Percentiles rank a stretch among this genome's conserved stretches.
Evolutionary conservation across 371 early-diverging fungal species (phyloP).

Genomic region (Spraguea lophii): DNA sequence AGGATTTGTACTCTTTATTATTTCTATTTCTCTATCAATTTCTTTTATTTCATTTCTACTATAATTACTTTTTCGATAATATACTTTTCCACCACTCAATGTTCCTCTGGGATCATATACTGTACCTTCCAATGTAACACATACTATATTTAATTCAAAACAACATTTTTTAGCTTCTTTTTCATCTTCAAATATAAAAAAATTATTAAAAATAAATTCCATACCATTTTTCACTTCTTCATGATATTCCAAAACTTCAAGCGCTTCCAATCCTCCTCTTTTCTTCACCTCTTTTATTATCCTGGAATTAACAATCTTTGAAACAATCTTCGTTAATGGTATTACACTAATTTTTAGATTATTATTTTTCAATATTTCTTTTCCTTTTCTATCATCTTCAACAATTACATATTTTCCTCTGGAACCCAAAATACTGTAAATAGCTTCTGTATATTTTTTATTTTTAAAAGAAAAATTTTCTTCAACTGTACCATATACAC

Average conservation of each 20-base stretch:
- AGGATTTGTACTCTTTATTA: not conserved
- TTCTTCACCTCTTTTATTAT: conserved; percentile 48
- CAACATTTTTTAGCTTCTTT: conserved; percentile 64
- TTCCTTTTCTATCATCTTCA: conserved; percentile 62
- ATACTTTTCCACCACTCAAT: conserved; percentile 69
- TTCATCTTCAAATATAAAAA: conserved; percentile 51
- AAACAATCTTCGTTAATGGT: conserved; percentile 75
- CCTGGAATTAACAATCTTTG: conserved; percentile 1
- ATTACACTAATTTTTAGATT: conserved; percentile 71
- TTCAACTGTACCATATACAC: conserved; percentile 46
- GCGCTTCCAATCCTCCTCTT: conserved; percentile 49
- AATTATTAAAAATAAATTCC: conserved; percentile 75
- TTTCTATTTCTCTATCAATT: not conserved
- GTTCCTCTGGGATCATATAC: conserved; percentile 90
- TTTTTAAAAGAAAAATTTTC: conserved; percentile 39
- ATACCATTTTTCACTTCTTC: conserved; percentile 56
- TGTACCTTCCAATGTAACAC: conserved; percentile 88
- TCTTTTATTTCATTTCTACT: conserved; percentile 25
- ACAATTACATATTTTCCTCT: conserved; percentile 53
- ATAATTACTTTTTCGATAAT: conserved; percentile 9
- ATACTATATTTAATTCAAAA: conserved; percentile 49
- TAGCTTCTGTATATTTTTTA: conserved; percentile 46
- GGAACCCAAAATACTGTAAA: conserved; percentile 35
- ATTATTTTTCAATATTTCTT: conserved; percentile 59
- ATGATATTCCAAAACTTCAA: conserved; percentile 59